Base-by-base conservation (phyloP, 2,329 filamentous ascomycete genomes). In the Cercospora sojina region DNA sequence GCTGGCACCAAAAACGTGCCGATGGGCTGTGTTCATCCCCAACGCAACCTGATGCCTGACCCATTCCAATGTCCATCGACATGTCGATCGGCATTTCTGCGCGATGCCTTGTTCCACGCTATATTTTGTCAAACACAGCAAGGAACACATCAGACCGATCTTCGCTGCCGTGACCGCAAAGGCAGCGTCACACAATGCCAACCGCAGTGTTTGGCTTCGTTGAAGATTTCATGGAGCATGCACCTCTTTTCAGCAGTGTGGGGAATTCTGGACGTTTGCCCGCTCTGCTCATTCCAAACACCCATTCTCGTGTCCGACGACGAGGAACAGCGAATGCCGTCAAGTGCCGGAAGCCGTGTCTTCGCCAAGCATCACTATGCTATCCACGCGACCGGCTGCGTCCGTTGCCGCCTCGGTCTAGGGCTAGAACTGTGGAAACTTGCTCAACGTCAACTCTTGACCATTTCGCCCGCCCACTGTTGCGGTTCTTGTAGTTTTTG, bases 391-490 rank as follows among this genome's bases (percentile, higher is more conserved):
- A 51, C 47, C 47, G 47, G 47, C 23, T 51, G 13, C 6, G 47
- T 25, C 47, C 47, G 47, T 51, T 25, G 47, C 12, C 47, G 47
- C 47, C 47, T 27, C 47, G 23, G 47, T 51, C 47, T 27, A 51
- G 47, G 47, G 23, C 47, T 9, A 51, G 27, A 51, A 51, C 55
- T 38, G 57, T 59, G 57, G 57, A 59, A 41, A 59, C 57, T 43
- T 59, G 57, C 57, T 59, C 57, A 59, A 38, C 23, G 31, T 41
- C 56, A 59, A 41, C 32, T 41, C 18, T 59, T 43, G 18, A 23
- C 57, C 6, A 18, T 41, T 16, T 16, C 20, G 41, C 10, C 35
- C 35, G 29, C 38, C 56, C 38, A 18, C 56, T 18, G 23, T 49
- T 27, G 47, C 29, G 16, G 23, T n/a, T 31, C 20, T 47, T 38